These are phyloP conservation scores for Eleusine coracana DNA, from an alignment of 176 grass and related monocot species.

Conservation along the genomic window DNA sequence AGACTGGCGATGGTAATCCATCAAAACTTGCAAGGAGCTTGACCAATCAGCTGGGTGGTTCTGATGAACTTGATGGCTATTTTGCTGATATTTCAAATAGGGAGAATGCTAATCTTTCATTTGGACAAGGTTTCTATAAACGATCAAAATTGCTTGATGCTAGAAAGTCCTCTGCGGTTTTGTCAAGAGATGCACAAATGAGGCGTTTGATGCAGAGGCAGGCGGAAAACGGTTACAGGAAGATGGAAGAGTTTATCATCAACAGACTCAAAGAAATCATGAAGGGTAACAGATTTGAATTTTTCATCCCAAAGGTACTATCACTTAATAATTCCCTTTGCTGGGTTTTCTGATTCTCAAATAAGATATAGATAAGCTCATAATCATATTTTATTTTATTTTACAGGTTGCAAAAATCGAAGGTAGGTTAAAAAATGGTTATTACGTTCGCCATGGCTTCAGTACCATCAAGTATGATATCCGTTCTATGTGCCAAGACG, in stretches of 20 bases:
- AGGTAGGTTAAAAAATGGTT: conserved; percentile 87
- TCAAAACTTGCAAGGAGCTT: conserved; percentile 61
- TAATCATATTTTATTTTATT: conserved; percentile 24
- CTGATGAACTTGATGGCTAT: conserved; percentile 70
- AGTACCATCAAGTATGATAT: conserved; percentile 92
- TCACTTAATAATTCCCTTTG: conserved; percentile 7
- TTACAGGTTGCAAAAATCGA: conserved; percentile 93
- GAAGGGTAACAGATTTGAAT: conserved; percentile 81
- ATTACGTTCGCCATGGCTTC: conserved; percentile 89
- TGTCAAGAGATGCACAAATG: conserved; percentile 97
- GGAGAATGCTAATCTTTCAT: conserved; percentile 62
- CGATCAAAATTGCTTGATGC: conserved; percentile 92
- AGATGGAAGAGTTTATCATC: conserved; percentile 79
- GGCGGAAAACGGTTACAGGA: conserved; percentile 77
- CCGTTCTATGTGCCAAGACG: conserved; percentile 93
- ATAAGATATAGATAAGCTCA: background rate
- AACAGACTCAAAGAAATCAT: conserved; percentile 87
- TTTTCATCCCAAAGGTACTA: conserved; percentile 82
- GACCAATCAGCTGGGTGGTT: conserved; percentile 60
- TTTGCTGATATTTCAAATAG: conserved; percentile 61
- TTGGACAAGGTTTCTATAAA: conserved; percentile 95
- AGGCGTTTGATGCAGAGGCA: conserved; percentile 92
- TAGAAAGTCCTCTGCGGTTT: conserved; percentile 85
- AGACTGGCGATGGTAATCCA: conserved; percentile 62
- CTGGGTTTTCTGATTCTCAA: background rate